These are phyloP conservation scores for Hyphodiscus sp. DNA, from an alignment of 2,329 filamentous ascomycete genomes.

Conservation along the genomic window DNA sequence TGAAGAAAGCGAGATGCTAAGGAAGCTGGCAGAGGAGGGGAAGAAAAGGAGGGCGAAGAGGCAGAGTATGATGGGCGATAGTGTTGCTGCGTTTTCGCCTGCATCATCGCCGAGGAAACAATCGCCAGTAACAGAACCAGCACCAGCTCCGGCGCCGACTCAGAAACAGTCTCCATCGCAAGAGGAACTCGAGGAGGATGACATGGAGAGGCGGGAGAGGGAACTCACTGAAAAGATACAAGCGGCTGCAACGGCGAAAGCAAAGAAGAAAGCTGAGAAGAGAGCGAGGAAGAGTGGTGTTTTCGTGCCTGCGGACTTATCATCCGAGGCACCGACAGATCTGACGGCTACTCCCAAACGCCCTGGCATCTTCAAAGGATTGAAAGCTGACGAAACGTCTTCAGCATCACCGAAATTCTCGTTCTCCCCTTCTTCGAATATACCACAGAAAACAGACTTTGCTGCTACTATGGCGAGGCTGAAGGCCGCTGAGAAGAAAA, in stretches of 20 bases:
- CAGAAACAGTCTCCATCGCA: background rate
- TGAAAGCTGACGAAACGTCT: slow-evolving; percentile 36
- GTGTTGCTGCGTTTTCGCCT: slow-evolving; percentile 12
- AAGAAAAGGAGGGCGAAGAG: slow-evolving; percentile 43
- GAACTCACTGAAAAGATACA: slow-evolving; percentile 39
- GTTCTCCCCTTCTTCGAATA: slow-evolving; percentile 24
- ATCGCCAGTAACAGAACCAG: no score
- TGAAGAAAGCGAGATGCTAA: slow-evolving; percentile 39
- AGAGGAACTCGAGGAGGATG: slow-evolving; percentile 32
- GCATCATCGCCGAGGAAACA: slow-evolving; percentile 13
- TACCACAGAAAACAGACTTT: slow-evolving; percentile 26
- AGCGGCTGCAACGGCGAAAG: slow-evolving; percentile 32
- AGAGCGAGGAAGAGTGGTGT: slow-evolving; percentile 33
- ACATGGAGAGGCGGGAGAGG: slow-evolving; percentile 39
- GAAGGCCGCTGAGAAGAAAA: slow-evolving; percentile 48
- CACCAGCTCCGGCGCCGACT: slow-evolving; percentile 1
- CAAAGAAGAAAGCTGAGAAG: slow-evolving; percentile 31
- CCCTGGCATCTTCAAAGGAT: slow-evolving; percentile 30
- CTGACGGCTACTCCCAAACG: slow-evolving; percentile 27
- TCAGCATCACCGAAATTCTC: slow-evolving; percentile 30
- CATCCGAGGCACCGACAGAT: slow-evolving; percentile 15
- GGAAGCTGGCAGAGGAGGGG: slow-evolving; percentile 45
- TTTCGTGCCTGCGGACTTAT: slow-evolving; percentile 23
- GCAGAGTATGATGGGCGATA: slow-evolving; percentile 33
- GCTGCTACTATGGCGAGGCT: slow-evolving; percentile 47